These are phyloP conservation scores for Brassica napus DNA, from an alignment of 345 rosid species.

Conservation along the genomic window DNA sequence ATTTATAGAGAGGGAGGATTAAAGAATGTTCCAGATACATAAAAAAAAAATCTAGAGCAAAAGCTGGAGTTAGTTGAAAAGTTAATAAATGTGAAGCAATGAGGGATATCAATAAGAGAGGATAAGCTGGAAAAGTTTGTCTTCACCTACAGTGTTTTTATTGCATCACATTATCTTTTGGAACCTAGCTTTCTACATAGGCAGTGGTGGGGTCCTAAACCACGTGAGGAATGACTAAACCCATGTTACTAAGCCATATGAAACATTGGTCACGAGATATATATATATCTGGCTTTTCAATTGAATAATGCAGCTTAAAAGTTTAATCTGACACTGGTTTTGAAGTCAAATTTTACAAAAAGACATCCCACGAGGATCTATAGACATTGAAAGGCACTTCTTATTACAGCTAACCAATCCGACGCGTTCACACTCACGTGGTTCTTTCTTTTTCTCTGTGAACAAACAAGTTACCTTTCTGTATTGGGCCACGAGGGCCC, in stretches of 20 bases:
- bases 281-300: constrained; percentile 18
- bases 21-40: not conserved
- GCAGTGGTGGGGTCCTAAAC: constrained; percentile 33
- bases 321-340: constrained; percentile 3
- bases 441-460: constrained; percentile 6
- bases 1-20: constrained; percentile 23
- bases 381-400: constrained; percentile 2
- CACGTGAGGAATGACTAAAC: constrained; percentile 34
- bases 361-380: constrained; percentile 36
- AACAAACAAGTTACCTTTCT: constrained; percentile 17
- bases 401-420: constrained; percentile 13
- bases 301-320: constrained; percentile 34
- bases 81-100: constrained; percentile 32
- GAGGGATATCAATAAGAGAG: constrained; percentile 29
- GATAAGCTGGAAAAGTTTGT: constrained; percentile 34
- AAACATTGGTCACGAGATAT: constrained; percentile 31
- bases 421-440: constrained; percentile 29
- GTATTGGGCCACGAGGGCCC: not conserved
- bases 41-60: not conserved
- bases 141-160: constrained; percentile 5
- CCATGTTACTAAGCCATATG: constrained; percentile 37
- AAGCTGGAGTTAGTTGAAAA: constrained; percentile 32
- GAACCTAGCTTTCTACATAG: constrained; percentile 25
- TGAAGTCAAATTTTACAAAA: constrained; percentile 6
- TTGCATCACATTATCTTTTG: constrained; percentile 31